Base-by-base conservation (phyloP, 225 moss, liverwort and hornwort genomes). In the Pseudoscleropodium purum region DNA sequence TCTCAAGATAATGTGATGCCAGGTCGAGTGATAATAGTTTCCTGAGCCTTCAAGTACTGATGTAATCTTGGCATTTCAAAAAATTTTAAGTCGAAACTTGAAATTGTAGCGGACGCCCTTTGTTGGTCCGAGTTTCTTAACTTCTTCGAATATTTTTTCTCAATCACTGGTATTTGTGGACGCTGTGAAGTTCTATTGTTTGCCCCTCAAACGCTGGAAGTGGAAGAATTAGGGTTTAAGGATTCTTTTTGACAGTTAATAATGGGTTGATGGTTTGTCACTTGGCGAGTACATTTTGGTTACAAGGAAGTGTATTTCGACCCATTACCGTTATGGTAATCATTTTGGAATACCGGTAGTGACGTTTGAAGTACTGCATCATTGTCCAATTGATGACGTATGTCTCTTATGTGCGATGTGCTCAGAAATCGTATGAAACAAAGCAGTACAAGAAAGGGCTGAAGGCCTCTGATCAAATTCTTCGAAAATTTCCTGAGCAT, bases 401-500 rank as follows among this genome's bases (percentile, higher is more conserved):
- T 69, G 15, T 39, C 36, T 85, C 59, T 49, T 86, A 68, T 84
- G 57, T 90, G 80, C 84, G 75, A 87, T 88, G 85, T 94, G 82
- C 36, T 18, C 93, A 95, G 95, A 97, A 95, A 95, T 99, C 97
- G 34, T 99, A 99, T 93, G 99, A 99, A 94, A 95, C 97, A 41
- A 99, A 99, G 89, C 99, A 99, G 89, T 99, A 99, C 93, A 99
- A 99, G 91, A 99, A 97, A 91, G 99, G 99, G 59, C 90, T 99
- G 89, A 99, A 99, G 90, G 99, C 99, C 18, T 93, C 99, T 29
- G 99, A 99, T 90, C 95, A 96, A 89, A 97, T 99, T 90, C 94
- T 99, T 68, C 96, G 95, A 90, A 97, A 91, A 91, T 97, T 93
- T 91, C 97, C 99, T 41, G 99, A 99, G 69, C 99, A 99, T 97